Base-by-base conservation (phyloP, 441 rosid species). In the Erodium chrysanthum region DNA sequence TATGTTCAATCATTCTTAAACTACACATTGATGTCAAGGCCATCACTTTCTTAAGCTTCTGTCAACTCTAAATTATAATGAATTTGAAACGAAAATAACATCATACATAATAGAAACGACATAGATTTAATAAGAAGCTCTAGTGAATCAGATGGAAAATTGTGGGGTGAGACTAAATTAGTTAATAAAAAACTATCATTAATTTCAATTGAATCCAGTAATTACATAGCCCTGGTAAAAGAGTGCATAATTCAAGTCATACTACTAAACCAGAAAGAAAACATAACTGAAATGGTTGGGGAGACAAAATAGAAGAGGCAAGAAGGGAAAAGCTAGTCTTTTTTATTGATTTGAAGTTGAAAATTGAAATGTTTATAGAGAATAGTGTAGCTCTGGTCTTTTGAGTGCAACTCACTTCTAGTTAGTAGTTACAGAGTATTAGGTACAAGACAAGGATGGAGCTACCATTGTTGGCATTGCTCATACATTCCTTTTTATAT, bases 401-500 rank as follows among this genome's bases (percentile, higher is more conserved):
- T 81, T 68, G 85, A 78, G 81, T 81, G 75, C 71, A 84, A 80
- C 74, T 68, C 72, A 81, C 74, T 78, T 78, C 73, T n/a, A n/a
- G n/a, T n/a, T n/a, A n/a, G n/a, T 46, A 63, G 68, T 50, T 73
- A 73, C 69, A 66, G 76, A 71, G 75, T 59, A 78, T 78, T 83
- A 80, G 85, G 85, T 78, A 67, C 58, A 50, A n/a, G 82, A 79
- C 70, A 80, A 48, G 72, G 79, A 76, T 78, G 73, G 74, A 70
- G 65, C 64, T 75, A 75, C 79, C 79, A 77, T 70, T 70, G 73
- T 66, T 74, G 77, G 77, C 74, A 69, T 20, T 62, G 69, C 7
- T 50, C 58, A 71, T 70, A 66, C 79, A 69, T 79, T 76, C 76
- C 82, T n/a, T 83, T 81, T 65, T 15, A 76, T 68, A 76, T 81